Percentiles rank a stretch among this genome's conserved stretches.
Conservation (phyloP, 2,329 filamentous ascomycete genomes). For the Orbilia ellipsospora region DNA sequence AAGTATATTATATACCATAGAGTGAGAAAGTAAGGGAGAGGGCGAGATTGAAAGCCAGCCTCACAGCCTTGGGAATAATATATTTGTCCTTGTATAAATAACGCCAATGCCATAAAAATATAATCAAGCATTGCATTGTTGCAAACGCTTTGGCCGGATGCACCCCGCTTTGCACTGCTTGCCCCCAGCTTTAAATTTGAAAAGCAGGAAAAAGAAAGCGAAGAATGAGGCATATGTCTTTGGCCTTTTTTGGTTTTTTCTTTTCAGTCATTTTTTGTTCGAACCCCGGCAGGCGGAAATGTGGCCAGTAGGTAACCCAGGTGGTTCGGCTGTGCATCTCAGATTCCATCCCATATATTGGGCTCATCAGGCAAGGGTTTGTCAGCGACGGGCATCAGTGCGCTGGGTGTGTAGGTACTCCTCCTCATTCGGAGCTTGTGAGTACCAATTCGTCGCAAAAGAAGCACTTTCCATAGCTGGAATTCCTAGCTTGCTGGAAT, state of each 20-base stretch:
- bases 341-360: conserved; percentile 7
- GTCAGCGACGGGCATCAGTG: no score
- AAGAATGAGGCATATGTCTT: conserved; percentile 8
- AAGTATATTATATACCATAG: no score
- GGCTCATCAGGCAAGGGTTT: no score
- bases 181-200: no score
- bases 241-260: background rate
- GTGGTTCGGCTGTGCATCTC: conserved; percentile 6
- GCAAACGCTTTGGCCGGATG: conserved; percentile 1
- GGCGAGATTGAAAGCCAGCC: no score
- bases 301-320: background rate
- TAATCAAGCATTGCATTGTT: no score
- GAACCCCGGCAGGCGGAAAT: background rate
- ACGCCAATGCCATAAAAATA: background rate
- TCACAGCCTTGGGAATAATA: background rate
- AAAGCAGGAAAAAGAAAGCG: background rate
- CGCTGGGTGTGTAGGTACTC: no score
- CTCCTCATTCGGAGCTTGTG: no score
- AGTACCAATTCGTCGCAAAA: no score
- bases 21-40: background rate
- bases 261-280: no score
- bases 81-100: background rate
- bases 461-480: no score
- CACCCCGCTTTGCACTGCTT: conserved; percentile 28
- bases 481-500: no score